Base-by-base conservation (phyloP, 225 moss, liverwort and hornwort genomes). In the Ulota crispa region DNA sequence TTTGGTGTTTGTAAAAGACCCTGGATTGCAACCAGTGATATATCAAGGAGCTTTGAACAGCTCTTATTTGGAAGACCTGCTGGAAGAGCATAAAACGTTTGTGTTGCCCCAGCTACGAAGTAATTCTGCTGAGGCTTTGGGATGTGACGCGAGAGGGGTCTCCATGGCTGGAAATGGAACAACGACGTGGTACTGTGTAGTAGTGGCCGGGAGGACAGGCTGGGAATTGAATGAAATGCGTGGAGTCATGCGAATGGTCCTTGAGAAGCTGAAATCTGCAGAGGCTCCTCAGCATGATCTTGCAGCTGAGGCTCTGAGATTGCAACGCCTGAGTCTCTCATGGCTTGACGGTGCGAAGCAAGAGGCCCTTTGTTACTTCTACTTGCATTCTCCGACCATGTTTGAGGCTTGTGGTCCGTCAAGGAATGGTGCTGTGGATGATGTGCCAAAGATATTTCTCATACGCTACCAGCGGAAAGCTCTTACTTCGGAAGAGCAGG, bases 291-390 rank as follows among this genome's bases (percentile, higher is more conserved):
- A 39, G 31, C 64, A 45, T 53, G 39, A 75, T 63, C 78, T 81
- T 77, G 91, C 89, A 62, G 85, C 84, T 30, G 64, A 90, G 68
- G 90, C 92, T 65, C 75, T 90, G 61, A 77, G 70, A 54, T 81
- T 82, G 61, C 87, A 87, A 24, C 94, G 94, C 23, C 73, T 95
- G 71, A 88, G 82, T 66, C 85, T 95, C 28, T 87, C 90, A 54
- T 95, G 95, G 94, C 88, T 95, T 21, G 94, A 95, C 78, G 94
- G 94, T 55, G 95, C 90, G 78, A 80, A 75, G 32, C 95, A 95
- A 73, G 87, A 93, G 91, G 85, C 85, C 42, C 88, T 89, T 11
- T 95, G 93, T 79, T 95, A 83, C 69, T 92, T 93, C 80, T 95
- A 95, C 68, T 83, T 95, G 75, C 86, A 92, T 80, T 91, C 91